These are phyloP conservation scores for Neurospora sp. DNA, from an alignment of 495 filamentous ascomycete species.

Conservation along the genomic window DNA sequence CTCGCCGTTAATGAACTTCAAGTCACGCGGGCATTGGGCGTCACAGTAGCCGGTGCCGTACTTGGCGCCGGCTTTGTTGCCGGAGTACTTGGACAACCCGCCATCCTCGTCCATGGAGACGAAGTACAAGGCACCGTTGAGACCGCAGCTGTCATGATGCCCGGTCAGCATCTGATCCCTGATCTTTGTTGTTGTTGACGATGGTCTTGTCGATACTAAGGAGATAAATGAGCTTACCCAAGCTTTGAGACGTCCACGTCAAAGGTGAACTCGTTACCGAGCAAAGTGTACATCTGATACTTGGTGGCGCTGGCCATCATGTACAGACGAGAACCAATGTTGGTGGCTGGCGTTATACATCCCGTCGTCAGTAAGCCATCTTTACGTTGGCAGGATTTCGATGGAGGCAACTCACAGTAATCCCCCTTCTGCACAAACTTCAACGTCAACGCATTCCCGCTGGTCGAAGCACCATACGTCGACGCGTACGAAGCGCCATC, in stretches of 20 bases:
- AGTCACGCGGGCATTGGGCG: constrained; percentile 40
- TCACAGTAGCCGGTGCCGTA: constrained; percentile 50
- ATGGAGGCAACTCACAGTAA: constrained; percentile 16
- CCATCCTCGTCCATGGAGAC: constrained; percentile 45
- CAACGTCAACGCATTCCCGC: constrained; percentile 33
- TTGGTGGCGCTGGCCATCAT: constrained; percentile 39
- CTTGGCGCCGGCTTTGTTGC: constrained; percentile 46
- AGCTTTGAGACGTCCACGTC: constrained; percentile 43
- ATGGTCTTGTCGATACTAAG: not conserved
- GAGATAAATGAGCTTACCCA: constrained; percentile 3
- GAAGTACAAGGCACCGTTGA: constrained; percentile 48
- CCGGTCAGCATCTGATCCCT: constrained; percentile 39
- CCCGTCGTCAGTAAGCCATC: not conserved
- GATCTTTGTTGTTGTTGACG: constrained; percentile 22
- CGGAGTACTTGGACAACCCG: constrained; percentile 35
- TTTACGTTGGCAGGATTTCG: not conserved
- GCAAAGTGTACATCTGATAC: constrained; percentile 45
- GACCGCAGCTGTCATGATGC: constrained; percentile 27
- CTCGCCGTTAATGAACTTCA: constrained; percentile 40
- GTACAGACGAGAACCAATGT: constrained; percentile 43
- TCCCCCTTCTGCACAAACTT: constrained; percentile 45
- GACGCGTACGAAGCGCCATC: constrained; percentile 36
- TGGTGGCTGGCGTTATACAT: constrained; percentile 18
- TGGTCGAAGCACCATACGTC: constrained; percentile 36
- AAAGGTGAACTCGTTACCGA: constrained; percentile 46